These are phyloP conservation scores for Talaromyces adpressus DNA, from an alignment of 495 filamentous ascomycete genomes.

Conservation along the genomic window DNA sequence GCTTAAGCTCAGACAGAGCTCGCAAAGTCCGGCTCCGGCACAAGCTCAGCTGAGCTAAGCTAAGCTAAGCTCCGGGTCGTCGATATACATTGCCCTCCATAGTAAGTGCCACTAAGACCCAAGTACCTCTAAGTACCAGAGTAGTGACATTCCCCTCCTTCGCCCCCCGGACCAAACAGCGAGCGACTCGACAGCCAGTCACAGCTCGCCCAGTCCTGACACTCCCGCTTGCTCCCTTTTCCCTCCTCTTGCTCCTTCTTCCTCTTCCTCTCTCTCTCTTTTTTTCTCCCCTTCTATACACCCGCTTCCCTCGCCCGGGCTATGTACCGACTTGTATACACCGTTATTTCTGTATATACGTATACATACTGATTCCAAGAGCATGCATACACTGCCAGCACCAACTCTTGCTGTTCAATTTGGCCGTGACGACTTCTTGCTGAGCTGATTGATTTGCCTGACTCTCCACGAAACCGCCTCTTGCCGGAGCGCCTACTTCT, in stretches of 20 bases:
- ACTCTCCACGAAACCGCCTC: not conserved
- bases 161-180: not conserved
- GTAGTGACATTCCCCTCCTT: not conserved
- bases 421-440: not conserved
- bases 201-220: not conserved
- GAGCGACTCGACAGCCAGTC: not conserved
- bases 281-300: not conserved
- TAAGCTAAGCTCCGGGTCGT: not conserved
- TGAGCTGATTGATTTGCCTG: not conserved
- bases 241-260: not conserved
- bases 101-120: not conserved
- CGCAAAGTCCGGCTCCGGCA: not conserved
- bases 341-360: not conserved
- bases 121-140: not conserved
- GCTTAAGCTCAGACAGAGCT: not conserved
- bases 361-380: not conserved
- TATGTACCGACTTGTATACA: not conserved
- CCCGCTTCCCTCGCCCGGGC: not conserved
- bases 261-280: not conserved
- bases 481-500: not conserved
- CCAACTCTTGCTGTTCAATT: not conserved
- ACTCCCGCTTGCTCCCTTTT: not conserved
- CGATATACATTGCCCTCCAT: not conserved
- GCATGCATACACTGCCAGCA: not conserved
- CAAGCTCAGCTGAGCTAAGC: constrained; percentile 4